Percentiles rank a stretch among this genome's conserved stretches.
Evolutionary conservation across 2,329 filamentous ascomycete species (phyloP).

Genomic region (Trichoderma hamatum): DNA sequence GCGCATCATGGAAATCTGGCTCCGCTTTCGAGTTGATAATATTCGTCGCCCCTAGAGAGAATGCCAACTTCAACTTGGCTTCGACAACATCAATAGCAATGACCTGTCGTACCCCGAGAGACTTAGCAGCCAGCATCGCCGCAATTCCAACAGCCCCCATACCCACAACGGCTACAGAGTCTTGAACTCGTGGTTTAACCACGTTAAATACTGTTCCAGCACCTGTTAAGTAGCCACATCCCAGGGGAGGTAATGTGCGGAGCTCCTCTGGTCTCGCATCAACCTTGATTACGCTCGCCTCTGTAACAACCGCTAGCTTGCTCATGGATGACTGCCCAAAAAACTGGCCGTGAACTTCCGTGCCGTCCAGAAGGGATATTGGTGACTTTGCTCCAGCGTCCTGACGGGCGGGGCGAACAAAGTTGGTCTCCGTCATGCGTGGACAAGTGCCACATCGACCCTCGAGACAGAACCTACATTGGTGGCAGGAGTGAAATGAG

Average conservation of each 20-base stretch:
- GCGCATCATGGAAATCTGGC: not conserved
- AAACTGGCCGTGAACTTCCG: not conserved
- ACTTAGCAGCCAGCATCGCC: not conserved
- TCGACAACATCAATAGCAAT: not conserved
- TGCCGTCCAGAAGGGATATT: not conserved
- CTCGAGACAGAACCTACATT: not conserved
- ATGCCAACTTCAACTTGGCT: not conserved
- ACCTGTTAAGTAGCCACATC: not conserved
- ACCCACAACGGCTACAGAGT: not conserved
- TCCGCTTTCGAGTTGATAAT: not conserved
- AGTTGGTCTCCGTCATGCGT: constrained; percentile 7
- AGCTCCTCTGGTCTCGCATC: not conserved
- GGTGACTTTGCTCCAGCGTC: not conserved
- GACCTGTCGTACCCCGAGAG: not conserved
- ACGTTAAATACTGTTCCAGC: not conserved
- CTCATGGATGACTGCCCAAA: constrained; percentile 1
- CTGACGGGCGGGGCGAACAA: not conserved
- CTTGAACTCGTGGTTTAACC: not conserved
- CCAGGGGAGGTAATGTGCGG: not conserved
- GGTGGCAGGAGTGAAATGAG: not conserved
- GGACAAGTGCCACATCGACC: not conserved
- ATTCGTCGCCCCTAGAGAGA: not conserved
- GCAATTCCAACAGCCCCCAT: not conserved
- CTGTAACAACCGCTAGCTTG: not conserved
- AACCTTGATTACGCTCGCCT: not conserved